Evolutionary conservation across 768 basidiomycete genomes (phyloP).

Genomic region (Collybia sp.): DNA sequence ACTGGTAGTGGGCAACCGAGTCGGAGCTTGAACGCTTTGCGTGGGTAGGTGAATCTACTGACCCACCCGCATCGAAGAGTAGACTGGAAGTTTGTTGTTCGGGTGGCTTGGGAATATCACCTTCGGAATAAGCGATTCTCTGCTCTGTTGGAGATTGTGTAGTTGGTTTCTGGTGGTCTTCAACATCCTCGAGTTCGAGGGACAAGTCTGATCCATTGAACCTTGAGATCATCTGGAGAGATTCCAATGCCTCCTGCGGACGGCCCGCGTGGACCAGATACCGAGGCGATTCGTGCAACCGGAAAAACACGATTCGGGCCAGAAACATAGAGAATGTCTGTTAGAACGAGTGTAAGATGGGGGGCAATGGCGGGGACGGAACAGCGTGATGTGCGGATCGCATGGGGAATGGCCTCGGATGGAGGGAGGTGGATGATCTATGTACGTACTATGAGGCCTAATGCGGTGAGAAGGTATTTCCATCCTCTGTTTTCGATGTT

Average conservation of each 20-base stretch:
- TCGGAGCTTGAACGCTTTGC: not conserved
- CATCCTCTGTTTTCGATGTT: constrained; percentile 77
- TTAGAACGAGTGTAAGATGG: constrained; percentile 6
- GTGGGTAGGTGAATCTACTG: not conserved
- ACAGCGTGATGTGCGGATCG: not conserved
- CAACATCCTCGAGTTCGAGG: constrained; percentile 70
- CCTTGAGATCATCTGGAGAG: constrained; percentile 76
- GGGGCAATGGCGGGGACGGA: not conserved
- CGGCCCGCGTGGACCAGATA: constrained; percentile 89
- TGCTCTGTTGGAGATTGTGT: constrained; percentile 5
- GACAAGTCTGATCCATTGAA: constrained; percentile 77
- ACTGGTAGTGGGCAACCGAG: constrained; percentile 24
- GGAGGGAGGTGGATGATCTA: constrained; percentile 4
- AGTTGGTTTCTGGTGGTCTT: constrained; percentile 29
- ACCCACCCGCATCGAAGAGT: not conserved
- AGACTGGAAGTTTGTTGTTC: not conserved
- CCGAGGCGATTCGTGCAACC: constrained; percentile 90
- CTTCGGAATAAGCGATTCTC: constrained; percentile 1
- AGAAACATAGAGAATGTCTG: constrained; percentile 88
- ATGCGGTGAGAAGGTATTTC: constrained; percentile 74
- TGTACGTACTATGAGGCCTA: constrained; percentile 77
- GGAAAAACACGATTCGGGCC: constrained; percentile 85
- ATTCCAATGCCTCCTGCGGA: constrained; percentile 77
- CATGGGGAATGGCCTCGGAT: constrained; percentile 1
- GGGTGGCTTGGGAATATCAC: not conserved